Percentiles rank a stretch among this genome's conserved stretches.
Conservation (phyloP, 768 basidiomycete species). For the Russula emetica region DNA sequence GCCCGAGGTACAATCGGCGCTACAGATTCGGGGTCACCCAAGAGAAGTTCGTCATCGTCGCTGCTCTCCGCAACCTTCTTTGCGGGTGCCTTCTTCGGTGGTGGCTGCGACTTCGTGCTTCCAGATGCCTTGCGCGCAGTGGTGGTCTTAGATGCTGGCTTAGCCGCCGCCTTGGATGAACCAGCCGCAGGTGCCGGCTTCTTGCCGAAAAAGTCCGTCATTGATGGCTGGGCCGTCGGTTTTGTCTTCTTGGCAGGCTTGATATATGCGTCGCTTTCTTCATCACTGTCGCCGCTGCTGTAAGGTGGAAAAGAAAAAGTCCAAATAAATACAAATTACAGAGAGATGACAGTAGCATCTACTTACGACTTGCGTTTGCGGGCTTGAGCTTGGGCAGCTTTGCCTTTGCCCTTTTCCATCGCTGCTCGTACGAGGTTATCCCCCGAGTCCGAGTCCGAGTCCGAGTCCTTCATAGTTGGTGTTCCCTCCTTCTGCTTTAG, state of each 20-base stretch:
- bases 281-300: conserved; percentile 6
- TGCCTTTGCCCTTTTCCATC: conserved; percentile 43
- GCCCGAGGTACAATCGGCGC: conserved; percentile 40
- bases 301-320: background rate
- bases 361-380: conserved; percentile 68
- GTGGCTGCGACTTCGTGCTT: conserved; percentile 44
- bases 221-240: conserved; percentile 29
- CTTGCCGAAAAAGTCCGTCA: conserved; percentile 63
- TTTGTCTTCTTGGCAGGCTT: conserved; percentile 57
- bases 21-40: conserved; percentile 41
- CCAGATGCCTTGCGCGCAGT: conserved; percentile 48
- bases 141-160: conserved; percentile 20
- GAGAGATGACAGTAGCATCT: background rate
- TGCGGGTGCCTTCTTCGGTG: conserved; percentile 15
- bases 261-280: conserved; percentile 26
- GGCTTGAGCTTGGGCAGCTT: conserved; percentile 39
- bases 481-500: conserved; percentile 13
- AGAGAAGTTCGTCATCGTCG: conserved; percentile 40
- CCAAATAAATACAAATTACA: background rate
- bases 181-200: conserved; percentile 7
- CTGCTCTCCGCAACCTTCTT: conserved; percentile 38
- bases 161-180: conserved; percentile 15
- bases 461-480: conserved; percentile 25
- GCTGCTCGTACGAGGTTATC: conserved; percentile 33
- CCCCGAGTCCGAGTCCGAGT: conserved; percentile 45